phyloP scores from a whole-genome alignment of 1,139 yeast species.

The Arxiozyma telluris region DNA sequence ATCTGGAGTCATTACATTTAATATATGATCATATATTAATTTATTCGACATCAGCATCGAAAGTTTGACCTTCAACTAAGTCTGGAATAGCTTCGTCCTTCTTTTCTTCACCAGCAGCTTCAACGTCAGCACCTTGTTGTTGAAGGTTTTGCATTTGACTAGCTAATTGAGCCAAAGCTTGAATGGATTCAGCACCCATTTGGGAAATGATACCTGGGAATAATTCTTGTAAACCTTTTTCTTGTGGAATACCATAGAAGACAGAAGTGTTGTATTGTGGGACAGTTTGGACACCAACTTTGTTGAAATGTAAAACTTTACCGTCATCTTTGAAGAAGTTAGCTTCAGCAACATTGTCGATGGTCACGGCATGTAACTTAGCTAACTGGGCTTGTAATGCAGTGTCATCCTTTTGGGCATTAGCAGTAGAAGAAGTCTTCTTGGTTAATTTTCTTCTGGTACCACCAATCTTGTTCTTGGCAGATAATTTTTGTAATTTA shows the following conservation, averaged over 20 bases:
- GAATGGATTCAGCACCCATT: conserved; percentile 93
- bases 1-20: neutral
- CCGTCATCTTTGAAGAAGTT: conserved; percentile 97
- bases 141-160: conserved; percentile 58
- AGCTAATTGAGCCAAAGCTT: conserved; percentile 83
- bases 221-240: conserved; percentile 86
- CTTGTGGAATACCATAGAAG: conserved; percentile 93
- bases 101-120: conserved; percentile 19
- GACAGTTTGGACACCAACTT: conserved; percentile 93
- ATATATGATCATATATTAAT: conserved; percentile 6
- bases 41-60: conserved; percentile 66
- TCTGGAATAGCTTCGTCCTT: conserved; percentile 75
- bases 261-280: conserved; percentile 89
- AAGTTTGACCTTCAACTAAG: conserved; percentile 90
- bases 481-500: conserved; percentile 65
- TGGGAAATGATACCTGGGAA: conserved; percentile 94
- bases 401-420: conserved; percentile 64
- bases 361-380: conserved; percentile 83
- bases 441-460: conserved; percentile 74
- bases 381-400: conserved; percentile 86
- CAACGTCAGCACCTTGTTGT: conserved; percentile 27
- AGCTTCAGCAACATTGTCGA: conserved; percentile 92
- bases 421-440: conserved; percentile 35
- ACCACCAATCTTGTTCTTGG: conserved; percentile 78
- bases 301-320: conserved; percentile 89